Evolutionary conservation across 1,139 yeast genomes (phyloP).

Genomic region (Eremothecium sinecaudum): DNA sequence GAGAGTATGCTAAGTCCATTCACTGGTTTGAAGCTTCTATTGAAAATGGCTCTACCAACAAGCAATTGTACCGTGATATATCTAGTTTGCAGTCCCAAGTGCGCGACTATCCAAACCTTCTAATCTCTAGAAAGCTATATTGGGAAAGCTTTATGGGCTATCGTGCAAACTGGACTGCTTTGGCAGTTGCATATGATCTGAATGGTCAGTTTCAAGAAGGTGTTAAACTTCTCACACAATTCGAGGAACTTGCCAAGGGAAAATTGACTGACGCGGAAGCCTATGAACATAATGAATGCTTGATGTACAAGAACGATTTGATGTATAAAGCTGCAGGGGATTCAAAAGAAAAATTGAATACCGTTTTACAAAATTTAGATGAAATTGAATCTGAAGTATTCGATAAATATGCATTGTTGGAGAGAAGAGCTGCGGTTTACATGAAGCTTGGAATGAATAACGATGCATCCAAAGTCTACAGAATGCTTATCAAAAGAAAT

Average conservation of each 20-base stretch:
- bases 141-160: constrained; percentile 74
- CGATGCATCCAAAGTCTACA: constrained; percentile 62
- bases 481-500: constrained; percentile 69
- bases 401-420: constrained; percentile 57
- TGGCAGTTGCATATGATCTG: constrained; percentile 80
- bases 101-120: constrained; percentile 60
- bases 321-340: constrained; percentile 54
- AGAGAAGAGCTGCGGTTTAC: constrained; percentile 56
- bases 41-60: constrained; percentile 71
- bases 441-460: constrained; percentile 37
- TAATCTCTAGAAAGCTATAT: constrained; percentile 55
- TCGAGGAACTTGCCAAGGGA: constrained; percentile 63
- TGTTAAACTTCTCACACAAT: constrained; percentile 59
- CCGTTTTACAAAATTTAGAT: constrained; percentile 57
- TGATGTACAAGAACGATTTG: constrained; percentile 61
- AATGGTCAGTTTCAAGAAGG: constrained; percentile 60
- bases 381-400: constrained; percentile 44
- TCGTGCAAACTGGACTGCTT: constrained; percentile 86
- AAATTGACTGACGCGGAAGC: constrained; percentile 58
- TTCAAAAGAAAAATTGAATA: constrained; percentile 34
- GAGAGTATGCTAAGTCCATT: constrained; percentile 67
- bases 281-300: constrained; percentile 73
- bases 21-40: constrained; percentile 72
- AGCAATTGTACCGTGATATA: constrained; percentile 73
- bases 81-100: constrained; percentile 70